These are phyloP conservation scores for Fusarium foetens DNA, from an alignment of 2,329 filamentous ascomycete species.

Conservation along the genomic window DNA sequence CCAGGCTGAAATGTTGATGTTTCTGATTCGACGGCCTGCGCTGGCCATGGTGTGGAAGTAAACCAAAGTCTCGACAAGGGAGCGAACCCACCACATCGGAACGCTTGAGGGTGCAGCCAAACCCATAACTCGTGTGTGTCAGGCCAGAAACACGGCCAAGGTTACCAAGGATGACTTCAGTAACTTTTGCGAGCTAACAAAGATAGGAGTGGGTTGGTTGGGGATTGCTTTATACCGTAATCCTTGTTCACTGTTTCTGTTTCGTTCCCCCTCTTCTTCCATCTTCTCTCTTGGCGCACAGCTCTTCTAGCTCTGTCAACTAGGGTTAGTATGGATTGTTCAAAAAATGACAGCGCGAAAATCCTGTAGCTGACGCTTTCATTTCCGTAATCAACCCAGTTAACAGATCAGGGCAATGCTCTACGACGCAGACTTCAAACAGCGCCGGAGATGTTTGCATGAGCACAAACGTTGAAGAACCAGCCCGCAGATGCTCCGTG, in stretches of 20 bases:
- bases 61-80: conserved; percentile 14
- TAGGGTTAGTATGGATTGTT: neutral
- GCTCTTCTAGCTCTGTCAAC: neutral
- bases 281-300: conserved; percentile 1
- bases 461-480: conserved; percentile 18
- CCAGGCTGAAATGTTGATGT: neutral
- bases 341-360: conserved; percentile 1
- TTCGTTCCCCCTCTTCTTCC: conserved; percentile 15
- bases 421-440: neutral
- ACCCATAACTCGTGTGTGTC: conserved; percentile 21
- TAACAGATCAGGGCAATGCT: neutral
- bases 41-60: conserved; percentile 7
- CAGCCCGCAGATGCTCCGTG: conserved; percentile 25
- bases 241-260: conserved; percentile 6
- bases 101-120: conserved; percentile 22
- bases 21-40: neutral
- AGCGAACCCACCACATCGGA: conserved; percentile 16
- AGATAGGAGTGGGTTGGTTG: neutral
- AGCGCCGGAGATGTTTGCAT: conserved; percentile 22
- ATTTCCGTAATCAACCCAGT: neutral
- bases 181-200: conserved; percentile 2
- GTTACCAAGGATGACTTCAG: conserved; percentile 1
- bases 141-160: conserved; percentile 21
- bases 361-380: neutral
- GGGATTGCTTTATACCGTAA: neutral